phyloP scores from a whole-genome alignment of 768 basidiomycete species.

The Pisolithus marmoratus region DNA sequence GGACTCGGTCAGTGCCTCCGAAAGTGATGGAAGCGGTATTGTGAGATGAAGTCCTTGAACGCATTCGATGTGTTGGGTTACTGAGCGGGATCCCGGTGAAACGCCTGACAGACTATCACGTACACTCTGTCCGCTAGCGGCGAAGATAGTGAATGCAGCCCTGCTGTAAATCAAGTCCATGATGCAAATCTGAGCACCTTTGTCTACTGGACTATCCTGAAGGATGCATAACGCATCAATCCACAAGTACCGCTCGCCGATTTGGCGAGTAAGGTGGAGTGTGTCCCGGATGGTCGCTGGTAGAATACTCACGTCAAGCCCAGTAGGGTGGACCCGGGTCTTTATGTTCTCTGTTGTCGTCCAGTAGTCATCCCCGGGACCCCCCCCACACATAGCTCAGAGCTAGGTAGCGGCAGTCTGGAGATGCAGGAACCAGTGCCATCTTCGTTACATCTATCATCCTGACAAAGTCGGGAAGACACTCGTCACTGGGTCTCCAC shows the following conservation, averaged over 20 bases:
- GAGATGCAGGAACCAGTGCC: not conserved
- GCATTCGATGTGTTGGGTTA: not conserved
- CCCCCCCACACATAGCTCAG: slow-evolving; percentile 7
- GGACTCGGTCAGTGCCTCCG: not conserved
- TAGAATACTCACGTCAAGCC: not conserved
- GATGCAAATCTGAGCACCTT: slow-evolving; percentile 1
- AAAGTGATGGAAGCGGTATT: not conserved
- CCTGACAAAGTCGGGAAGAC: not conserved
- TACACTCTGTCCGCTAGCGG: not conserved
- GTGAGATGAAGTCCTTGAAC: too few species aligned
- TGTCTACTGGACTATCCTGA: slow-evolving; percentile 2
- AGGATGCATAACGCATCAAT: slow-evolving; percentile 9
- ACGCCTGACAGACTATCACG: not conserved
- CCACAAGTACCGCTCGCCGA: slow-evolving; percentile 6
- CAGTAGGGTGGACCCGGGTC: not conserved
- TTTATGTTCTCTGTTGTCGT: slow-evolving; percentile 1
- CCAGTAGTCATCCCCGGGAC: slow-evolving; percentile 1
- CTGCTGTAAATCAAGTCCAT: slow-evolving; percentile 5
- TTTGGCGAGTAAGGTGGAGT: slow-evolving; percentile 1
- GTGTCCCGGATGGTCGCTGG: slow-evolving; percentile 5
- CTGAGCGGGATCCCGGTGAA: not conserved
- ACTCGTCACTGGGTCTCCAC: not conserved
- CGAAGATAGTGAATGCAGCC: slow-evolving; percentile 2
- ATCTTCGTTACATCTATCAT: slow-evolving; percentile 2
- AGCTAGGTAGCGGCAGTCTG: slow-evolving; percentile 1